Percentiles rank a stretch among this genome's conserved stretches.
Evolutionary conservation across 1,284 basidiomycete genomes (phyloP).

Genomic region (Pulchroboletus neoregius): DNA sequence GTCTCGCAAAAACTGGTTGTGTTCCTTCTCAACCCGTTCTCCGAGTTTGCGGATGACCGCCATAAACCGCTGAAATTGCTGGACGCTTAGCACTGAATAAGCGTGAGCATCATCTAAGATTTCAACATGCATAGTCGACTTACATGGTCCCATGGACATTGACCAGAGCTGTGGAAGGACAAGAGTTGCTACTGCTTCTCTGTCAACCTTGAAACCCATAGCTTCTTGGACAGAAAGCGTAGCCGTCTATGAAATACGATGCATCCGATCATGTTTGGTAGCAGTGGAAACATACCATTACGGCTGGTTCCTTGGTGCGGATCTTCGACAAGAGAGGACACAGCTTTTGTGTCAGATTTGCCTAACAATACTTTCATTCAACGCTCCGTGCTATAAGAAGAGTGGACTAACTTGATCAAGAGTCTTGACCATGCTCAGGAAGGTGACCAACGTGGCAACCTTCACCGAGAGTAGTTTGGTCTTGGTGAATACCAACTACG

Average conservation of each 20-base stretch:
- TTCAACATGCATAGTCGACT: slow-evolving; percentile 30
- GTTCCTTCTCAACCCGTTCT: slow-evolving; percentile 82
- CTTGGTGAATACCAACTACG: slow-evolving; percentile 82
- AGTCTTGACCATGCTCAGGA: slow-evolving; percentile 89
- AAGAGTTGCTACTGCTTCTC: slow-evolving; percentile 90
- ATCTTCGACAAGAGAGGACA: slow-evolving; percentile 93
- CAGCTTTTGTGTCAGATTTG: slow-evolving; percentile 89
- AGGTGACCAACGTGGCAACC: slow-evolving; percentile 85
- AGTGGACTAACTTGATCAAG: slow-evolving; percentile 72
- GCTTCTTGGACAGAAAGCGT: slow-evolving; percentile 93
- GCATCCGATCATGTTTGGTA: slow-evolving; percentile 2
- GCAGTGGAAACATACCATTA: slow-evolving; percentile 59
- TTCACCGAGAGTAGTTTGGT: slow-evolving; percentile 86
- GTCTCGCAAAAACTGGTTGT: slow-evolving; percentile 78
- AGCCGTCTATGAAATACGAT: slow-evolving; percentile 59
- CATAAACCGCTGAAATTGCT: slow-evolving; percentile 93
- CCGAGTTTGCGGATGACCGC: slow-evolving; percentile 68
- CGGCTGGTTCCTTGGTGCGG: slow-evolving; percentile 90
- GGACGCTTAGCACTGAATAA: slow-evolving; percentile 72
- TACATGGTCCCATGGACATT: slow-evolving; percentile 94
- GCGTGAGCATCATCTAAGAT: neutral
- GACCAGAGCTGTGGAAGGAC: slow-evolving; percentile 93
- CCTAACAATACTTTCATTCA: slow-evolving; percentile 35
- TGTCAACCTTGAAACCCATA: slow-evolving; percentile 93
- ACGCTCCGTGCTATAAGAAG: slow-evolving; percentile 1